A percentile compares a stretch with the other conserved stretches of the same genome.
These are phyloP conservation scores for Fusarium begoniae DNA, from an alignment of 2,329 filamentous ascomycete species.

Conservation along the genomic window DNA sequence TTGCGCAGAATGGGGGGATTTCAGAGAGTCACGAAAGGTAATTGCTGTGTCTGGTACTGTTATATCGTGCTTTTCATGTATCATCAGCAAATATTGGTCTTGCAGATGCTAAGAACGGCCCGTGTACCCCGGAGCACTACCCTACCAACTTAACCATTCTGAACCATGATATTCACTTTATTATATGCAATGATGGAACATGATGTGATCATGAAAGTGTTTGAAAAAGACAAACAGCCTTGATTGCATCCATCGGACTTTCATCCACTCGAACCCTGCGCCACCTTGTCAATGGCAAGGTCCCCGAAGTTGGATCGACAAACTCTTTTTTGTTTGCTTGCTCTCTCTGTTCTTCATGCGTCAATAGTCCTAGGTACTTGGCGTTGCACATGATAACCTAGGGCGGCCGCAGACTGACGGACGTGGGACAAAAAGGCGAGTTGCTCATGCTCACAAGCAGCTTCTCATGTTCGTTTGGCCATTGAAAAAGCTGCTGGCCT, in stretches of 20 bases:
- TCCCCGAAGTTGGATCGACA: slow-evolving; percentile 21
- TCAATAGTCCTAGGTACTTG: background rate
- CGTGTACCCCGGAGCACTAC: slow-evolving; percentile 20
- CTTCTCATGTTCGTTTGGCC: slow-evolving; percentile 9
- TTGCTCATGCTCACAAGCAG: slow-evolving; percentile 14
- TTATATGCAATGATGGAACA: slow-evolving; percentile 27
- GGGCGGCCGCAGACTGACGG: slow-evolving; percentile 20
- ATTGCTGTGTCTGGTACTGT: slow-evolving; percentile 1
- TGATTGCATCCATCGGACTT: slow-evolving; percentile 4
- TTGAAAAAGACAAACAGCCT: background rate
- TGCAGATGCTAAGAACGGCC: slow-evolving; percentile 21
- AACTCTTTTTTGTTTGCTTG: background rate
- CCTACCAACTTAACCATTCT: slow-evolving; percentile 14
- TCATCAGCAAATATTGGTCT: slow-evolving; percentile 8
- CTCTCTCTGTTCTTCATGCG: background rate
- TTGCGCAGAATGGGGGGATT: background rate
- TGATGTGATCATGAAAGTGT: slow-evolving; percentile 32
- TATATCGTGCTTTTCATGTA: slow-evolving; percentile 3
- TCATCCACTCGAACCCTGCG: slow-evolving; percentile 14
- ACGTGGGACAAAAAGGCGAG: slow-evolving; percentile 29
- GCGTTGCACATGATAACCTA: slow-evolving; percentile 24
- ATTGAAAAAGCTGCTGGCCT: slow-evolving; percentile 15
- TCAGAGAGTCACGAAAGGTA: background rate
- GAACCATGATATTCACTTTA: slow-evolving; percentile 11
- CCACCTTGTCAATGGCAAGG: slow-evolving; percentile 14